Conservation (phyloP, 345 rosid genomes). For the Rubroshorea leprosula region DNA sequence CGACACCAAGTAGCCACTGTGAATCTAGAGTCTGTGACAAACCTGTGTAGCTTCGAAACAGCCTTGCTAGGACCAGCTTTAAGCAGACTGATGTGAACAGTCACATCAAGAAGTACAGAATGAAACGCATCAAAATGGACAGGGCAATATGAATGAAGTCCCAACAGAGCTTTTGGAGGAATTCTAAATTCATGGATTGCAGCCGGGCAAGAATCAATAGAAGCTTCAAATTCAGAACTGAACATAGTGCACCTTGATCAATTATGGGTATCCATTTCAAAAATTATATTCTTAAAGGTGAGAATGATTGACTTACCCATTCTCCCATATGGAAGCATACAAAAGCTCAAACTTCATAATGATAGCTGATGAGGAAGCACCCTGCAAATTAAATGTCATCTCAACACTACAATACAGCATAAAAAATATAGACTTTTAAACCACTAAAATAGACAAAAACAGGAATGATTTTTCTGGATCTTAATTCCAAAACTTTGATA, state of each 20-base stretch:
- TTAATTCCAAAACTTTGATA: background rate
- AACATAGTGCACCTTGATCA: slow-evolving; percentile 15
- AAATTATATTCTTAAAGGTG: no score
- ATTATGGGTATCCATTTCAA: slow-evolving; percentile 3
- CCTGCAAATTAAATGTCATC: slow-evolving; percentile 34
- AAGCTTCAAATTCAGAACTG: slow-evolving; percentile 50
- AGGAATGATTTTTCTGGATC: background rate
- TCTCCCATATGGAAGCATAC: slow-evolving; percentile 60
- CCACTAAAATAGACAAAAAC: background rate
- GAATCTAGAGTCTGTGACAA: slow-evolving; percentile 28
- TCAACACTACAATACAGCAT: slow-evolving; percentile 11
- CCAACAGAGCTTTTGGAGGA: slow-evolving; percentile 88
- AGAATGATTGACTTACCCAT: slow-evolving; percentile 31
- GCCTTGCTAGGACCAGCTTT: slow-evolving; percentile 47
- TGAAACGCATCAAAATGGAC: slow-evolving; percentile 84
- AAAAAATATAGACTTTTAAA: background rate
- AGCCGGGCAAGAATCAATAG: slow-evolving; percentile 50
- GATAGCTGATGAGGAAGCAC: slow-evolving; percentile 64
- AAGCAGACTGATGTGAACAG: slow-evolving; percentile 63
- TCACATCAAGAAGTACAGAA: slow-evolving; percentile 74
- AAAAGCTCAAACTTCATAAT: slow-evolving; percentile 89
- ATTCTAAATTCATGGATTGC: slow-evolving; percentile 83
- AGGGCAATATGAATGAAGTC: slow-evolving; percentile 92
- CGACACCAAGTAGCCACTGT: slow-evolving; percentile 1
- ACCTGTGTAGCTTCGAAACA: slow-evolving; percentile 54